A percentile compares a stretch with the other conserved stretches of the same genome.
Conservation (phyloP, 805 yeast genomes). For the Candida yuanshanica region DNA sequence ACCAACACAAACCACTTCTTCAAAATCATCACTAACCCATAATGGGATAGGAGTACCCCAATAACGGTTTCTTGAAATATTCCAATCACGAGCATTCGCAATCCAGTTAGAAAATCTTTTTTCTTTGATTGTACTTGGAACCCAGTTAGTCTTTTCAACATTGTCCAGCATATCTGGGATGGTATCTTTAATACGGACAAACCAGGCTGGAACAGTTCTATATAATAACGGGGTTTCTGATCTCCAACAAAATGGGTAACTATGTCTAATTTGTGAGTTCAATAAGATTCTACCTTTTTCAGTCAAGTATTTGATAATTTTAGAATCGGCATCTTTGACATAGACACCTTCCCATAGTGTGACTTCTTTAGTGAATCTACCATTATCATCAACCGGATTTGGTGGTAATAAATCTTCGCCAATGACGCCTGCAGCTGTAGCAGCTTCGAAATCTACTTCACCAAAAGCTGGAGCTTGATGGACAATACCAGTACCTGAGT, state of each 20-base stretch:
- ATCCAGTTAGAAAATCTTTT: constrained; percentile 98
- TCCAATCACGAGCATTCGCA: constrained; percentile 99
- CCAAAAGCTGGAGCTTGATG: constrained; percentile 99
- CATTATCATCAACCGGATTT: constrained; percentile 91
- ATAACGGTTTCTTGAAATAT: constrained; percentile 94
- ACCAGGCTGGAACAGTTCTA: constrained; percentile 98
- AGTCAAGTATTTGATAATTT: constrained; percentile 79
- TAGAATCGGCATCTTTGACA: constrained; percentile 93
- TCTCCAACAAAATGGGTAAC: constrained; percentile 99
- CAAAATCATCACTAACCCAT: constrained; percentile 92
- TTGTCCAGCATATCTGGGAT: constrained; percentile 86
- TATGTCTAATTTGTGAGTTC: constrained; percentile 83
- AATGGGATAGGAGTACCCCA: constrained; percentile 99
- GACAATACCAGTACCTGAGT: constrained; percentile 98
- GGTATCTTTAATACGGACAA: constrained; percentile 81
- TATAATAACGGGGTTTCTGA: constrained; percentile 96
- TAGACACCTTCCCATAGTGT: constrained; percentile 72
- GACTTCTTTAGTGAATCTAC: constrained; percentile 74
- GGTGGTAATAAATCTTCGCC: constrained; percentile 70
- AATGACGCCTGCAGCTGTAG: constrained; percentile 71
- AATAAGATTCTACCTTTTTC: constrained; percentile 69
- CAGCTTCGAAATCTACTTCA: constrained; percentile 93
- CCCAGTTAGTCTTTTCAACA: constrained; percentile 90
- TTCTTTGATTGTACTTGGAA: constrained; percentile 83
- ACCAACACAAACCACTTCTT: constrained; percentile 91